Percentiles rank a stretch among this genome's conserved stretches.
These are phyloP conservation scores for Lizonia empirigonia DNA, from an alignment of 2,329 filamentous ascomycete genomes.

Conservation along the genomic window DNA sequence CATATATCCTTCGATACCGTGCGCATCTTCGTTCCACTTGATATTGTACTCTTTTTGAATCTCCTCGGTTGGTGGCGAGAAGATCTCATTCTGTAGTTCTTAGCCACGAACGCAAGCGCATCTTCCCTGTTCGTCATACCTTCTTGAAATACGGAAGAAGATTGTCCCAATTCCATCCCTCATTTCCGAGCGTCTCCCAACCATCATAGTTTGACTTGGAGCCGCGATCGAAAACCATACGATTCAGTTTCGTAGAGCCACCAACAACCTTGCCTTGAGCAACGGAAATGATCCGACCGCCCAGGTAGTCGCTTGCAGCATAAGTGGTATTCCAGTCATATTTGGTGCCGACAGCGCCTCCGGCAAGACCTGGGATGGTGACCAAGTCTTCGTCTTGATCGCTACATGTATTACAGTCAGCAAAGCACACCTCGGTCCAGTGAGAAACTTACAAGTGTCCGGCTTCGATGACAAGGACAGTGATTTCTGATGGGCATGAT, in stretches of 20 bases:
- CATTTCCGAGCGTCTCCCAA: conserved; percentile 34
- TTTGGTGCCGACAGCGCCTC: conserved; percentile 30
- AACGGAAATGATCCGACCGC: conserved; percentile 20
- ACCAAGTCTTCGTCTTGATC: conserved; percentile 30
- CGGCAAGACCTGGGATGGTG: conserved; percentile 33
- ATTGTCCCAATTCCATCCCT: conserved; percentile 35
- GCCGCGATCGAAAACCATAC: conserved; percentile 41
- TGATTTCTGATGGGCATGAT: conserved; percentile 15
- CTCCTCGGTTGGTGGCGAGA: conserved; percentile 23
- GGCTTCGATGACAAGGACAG: conserved; percentile 32
- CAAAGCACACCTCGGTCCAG: too few relatives aligned
- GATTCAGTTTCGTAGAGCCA: conserved; percentile 48
- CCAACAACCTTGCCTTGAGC: conserved; percentile 30
- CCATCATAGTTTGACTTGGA: conserved; percentile 39
- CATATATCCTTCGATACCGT: conserved; percentile 26
- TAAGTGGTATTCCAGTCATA: conserved; percentile 37
- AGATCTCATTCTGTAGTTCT: conserved; percentile 27
- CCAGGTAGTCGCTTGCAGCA: conserved; percentile 16
- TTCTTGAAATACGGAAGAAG: conserved; percentile 37
- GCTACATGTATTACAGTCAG: conserved; percentile 2
- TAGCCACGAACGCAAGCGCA: not conserved
- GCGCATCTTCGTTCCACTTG: conserved; percentile 17
- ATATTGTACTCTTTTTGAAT: conserved; percentile 31
- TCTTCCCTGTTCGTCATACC: conserved; percentile 10
- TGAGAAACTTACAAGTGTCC: conserved; percentile 26